These are phyloP conservation scores for Beauveria varroae DNA, from an alignment of 2,329 filamentous ascomycete genomes.

Conservation along the genomic window DNA sequence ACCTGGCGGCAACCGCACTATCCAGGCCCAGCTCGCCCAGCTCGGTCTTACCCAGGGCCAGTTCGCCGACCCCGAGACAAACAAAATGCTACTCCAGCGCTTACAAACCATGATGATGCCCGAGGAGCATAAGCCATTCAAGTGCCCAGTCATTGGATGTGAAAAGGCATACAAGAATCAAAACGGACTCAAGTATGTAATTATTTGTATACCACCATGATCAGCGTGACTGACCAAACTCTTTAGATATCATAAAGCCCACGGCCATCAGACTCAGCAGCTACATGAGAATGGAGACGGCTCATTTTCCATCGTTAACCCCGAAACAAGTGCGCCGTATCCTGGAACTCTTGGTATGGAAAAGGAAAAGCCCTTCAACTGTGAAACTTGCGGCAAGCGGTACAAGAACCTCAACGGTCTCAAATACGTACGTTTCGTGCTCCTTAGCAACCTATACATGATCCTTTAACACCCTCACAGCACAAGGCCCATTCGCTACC, in stretches of 20 bases:
- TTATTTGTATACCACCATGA: not conserved
- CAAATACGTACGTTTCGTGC: slow-evolving; percentile 64
- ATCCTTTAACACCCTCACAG: slow-evolving; percentile 33
- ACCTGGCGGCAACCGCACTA: slow-evolving; percentile 54
- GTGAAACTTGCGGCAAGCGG: slow-evolving; percentile 92
- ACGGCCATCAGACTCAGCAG: slow-evolving; percentile 94
- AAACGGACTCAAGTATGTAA: slow-evolving; percentile 84
- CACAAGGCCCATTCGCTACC: slow-evolving; percentile 77
- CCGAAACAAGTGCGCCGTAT: slow-evolving; percentile 87
- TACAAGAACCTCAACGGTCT: slow-evolving; percentile 99
- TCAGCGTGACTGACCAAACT: slow-evolving; percentile 19
- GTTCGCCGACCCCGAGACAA: slow-evolving; percentile 71
- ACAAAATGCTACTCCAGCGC: slow-evolving; percentile 47
- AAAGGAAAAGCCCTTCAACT: slow-evolving; percentile 98
- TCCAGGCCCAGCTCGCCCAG: slow-evolving; percentile 62
- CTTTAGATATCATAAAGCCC: slow-evolving; percentile 60
- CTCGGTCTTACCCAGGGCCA: slow-evolving; percentile 70
- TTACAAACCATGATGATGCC: slow-evolving; percentile 57
- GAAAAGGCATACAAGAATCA: slow-evolving; percentile 99
- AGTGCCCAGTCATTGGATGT: slow-evolving; percentile 94
- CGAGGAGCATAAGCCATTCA: slow-evolving; percentile 95
- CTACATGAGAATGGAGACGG: slow-evolving; percentile 95
- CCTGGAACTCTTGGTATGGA: slow-evolving; percentile 98
- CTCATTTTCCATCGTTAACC: slow-evolving; percentile 96
- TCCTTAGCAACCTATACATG: not conserved